Evolutionary conservation across 1,284 basidiomycete genomes (phyloP), one percentile per base, ranked within the genome.

Genomic region (Fomitopsis schrenkii): DNA sequence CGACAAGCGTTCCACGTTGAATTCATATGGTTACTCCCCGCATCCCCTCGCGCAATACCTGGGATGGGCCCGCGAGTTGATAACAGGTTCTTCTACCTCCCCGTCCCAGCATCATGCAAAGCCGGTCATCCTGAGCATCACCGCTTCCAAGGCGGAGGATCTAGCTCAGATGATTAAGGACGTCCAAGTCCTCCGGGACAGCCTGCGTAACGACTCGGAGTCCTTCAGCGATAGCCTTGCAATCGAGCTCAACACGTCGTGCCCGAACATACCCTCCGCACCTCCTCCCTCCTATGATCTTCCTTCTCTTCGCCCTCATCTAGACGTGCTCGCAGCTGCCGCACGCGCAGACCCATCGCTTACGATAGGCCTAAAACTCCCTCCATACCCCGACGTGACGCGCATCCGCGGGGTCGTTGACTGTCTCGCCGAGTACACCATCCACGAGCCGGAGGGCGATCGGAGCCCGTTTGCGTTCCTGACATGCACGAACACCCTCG

Each of bases 1-100:
- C 22, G 75, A 76, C 17, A 71, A 77, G 3, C 68, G 79, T 26
- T 80, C 88, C 17, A 85, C 90, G 10, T 68, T 92, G 61, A 93
- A 94, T 70, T 88, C 87, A 1, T 93, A 90, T 70, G 91, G 90
- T 28, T 94, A 93, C 74, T 92, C 89, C 9, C 92, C 91, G 0
- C 78, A 87, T 68, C 84, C 88, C 4, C 78, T 94, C 35, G 69
- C 77, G 12, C 69, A 72, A 30, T 94, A 93, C 73, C 69, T 92
- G 44, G 72, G 71, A 56, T 91, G 87, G 86, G 76, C 90, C 42
- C 77, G 82, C 55, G 64, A 72, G 12, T 77, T 91, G 59, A 76
- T 90, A 64, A 71, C 72, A 26, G 63, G 61, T 15, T 61, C 67
- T 5, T 68, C 57, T 17, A 56, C 63, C 30, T 73, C 57, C 1